Conservation (phyloP, 208 protist genomes). For the Tritrichomonas foetus region DNA sequence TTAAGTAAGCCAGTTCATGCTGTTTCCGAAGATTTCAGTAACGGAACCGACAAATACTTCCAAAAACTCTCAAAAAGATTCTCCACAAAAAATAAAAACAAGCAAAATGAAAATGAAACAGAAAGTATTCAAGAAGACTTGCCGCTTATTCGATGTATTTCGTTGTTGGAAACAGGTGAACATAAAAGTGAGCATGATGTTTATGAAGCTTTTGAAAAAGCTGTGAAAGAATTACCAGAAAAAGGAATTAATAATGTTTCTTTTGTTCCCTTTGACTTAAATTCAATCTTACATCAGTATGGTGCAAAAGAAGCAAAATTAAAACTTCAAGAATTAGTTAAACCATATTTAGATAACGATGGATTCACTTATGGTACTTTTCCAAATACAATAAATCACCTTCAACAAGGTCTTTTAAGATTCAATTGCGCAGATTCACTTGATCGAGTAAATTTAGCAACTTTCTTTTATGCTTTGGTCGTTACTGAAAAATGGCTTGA, state of each 20-base stretch:
- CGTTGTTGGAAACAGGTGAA: not conserved
- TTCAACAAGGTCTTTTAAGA: not conserved
- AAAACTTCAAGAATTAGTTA: not conserved
- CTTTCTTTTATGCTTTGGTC: not conserved
- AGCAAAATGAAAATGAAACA: not conserved
- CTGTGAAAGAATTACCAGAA: not conserved
- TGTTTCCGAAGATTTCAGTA: not conserved
- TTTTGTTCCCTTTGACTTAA: not conserved
- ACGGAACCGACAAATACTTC: not conserved
- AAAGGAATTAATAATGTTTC: not conserved
- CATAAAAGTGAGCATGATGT: not conserved
- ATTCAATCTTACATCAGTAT: not conserved
- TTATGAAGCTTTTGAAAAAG: not conserved
- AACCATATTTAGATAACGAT: not conserved
- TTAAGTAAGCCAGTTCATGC: not conserved
- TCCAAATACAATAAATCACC: not conserved
- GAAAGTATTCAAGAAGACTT: no score
- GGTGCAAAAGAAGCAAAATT: not conserved
- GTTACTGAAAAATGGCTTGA: not conserved
- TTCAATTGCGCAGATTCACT: constrained; percentile 29
- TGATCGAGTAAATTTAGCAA: not conserved
- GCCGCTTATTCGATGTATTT: constrained; percentile 2
- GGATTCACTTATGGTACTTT: not conserved
- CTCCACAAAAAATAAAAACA: not conserved
- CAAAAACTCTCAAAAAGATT: not conserved